Conservation (phyloP, 371 early-diverging fungal genomes). For the Saksenaea oblongispora region DNA sequence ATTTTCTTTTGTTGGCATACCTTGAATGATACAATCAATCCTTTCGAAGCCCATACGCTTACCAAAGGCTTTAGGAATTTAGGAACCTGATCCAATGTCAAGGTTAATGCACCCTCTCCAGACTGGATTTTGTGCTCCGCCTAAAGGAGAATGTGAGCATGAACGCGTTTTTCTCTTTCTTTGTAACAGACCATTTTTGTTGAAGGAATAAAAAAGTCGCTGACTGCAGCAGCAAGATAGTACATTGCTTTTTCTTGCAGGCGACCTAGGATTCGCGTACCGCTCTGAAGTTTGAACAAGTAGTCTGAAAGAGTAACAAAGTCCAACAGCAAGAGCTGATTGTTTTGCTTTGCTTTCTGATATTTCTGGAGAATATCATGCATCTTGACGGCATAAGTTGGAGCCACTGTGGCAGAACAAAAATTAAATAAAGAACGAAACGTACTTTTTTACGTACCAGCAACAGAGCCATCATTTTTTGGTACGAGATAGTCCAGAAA, state of each 20-base stretch:
- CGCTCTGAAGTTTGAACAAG: constrained; percentile 82
- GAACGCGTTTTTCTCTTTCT: neutral
- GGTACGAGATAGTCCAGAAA: constrained; percentile 81
- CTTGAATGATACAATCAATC: constrained; percentile 96
- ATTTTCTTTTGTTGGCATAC: constrained; percentile 30
- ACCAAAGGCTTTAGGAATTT: constrained; percentile 94
- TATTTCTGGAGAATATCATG: constrained; percentile 57
- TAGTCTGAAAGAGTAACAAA: constrained; percentile 95
- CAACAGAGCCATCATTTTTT: constrained; percentile 57
- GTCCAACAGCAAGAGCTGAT: constrained; percentile 74
- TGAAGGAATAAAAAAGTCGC: constrained; percentile 95
- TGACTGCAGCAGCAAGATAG: constrained; percentile 98
- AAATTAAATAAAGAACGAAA: neutral
- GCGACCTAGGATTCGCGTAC: constrained; percentile 67
- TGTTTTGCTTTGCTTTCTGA: constrained; percentile 56
- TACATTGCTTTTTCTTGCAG: constrained; percentile 80
- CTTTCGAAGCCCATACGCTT: constrained; percentile 84
- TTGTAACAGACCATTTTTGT: constrained; percentile 74
- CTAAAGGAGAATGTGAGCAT: constrained; percentile 28
- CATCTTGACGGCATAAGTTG: constrained; percentile 66
- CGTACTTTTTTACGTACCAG: constrained; percentile 39
- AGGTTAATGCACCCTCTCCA: constrained; percentile 76
- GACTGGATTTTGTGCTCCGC: constrained; percentile 97
- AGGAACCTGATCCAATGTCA: constrained; percentile 94
- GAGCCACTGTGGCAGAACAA: constrained; percentile 44